These are phyloP conservation scores for Elsinoe necatrix DNA, from an alignment of 2,329 filamentous ascomycete species.

Conservation along the genomic window DNA sequence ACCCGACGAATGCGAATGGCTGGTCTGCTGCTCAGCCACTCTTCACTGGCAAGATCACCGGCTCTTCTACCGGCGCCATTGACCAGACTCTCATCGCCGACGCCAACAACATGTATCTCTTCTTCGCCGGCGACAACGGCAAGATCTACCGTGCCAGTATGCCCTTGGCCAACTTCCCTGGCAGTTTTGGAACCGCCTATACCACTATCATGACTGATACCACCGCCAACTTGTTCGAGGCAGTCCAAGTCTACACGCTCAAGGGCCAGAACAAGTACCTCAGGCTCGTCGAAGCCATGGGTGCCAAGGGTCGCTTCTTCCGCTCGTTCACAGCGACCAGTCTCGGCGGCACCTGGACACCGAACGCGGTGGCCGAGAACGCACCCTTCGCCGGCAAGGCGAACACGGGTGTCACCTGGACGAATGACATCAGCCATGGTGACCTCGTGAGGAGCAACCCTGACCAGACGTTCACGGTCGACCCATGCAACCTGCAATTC, in stretches of 20 bases:
- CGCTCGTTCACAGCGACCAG: slow-evolving; percentile 55
- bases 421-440: slow-evolving; percentile 59
- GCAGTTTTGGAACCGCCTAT: slow-evolving; percentile 47
- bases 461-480: slow-evolving; percentile 56
- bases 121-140: slow-evolving; percentile 60
- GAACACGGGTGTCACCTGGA: slow-evolving; percentile 58
- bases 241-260: slow-evolving; percentile 57
- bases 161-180: slow-evolving; percentile 54
- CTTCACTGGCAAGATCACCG: slow-evolving; percentile 48
- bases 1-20: slow-evolving; percentile 49
- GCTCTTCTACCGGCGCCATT: slow-evolving; percentile 47
- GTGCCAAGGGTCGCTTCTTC: slow-evolving; percentile 53
- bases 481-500: slow-evolving; percentile 56
- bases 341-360: slow-evolving; percentile 50
- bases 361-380: slow-evolving; percentile 47
- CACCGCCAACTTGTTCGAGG: slow-evolving; percentile 54
- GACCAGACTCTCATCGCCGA: slow-evolving; percentile 59
- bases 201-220: slow-evolving; percentile 47
- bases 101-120: slow-evolving; percentile 54
- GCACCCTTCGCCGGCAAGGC: slow-evolving; percentile 59
- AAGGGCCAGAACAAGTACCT: slow-evolving; percentile 49
- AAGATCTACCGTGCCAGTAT: slow-evolving; percentile 57
- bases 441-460: slow-evolving; percentile 49
- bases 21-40: slow-evolving; percentile 50
- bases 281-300: slow-evolving; percentile 59